Evolutionary conservation across 2,329 filamentous ascomycete genomes (phyloP), one percentile per base, ranked within the genome.

Genomic region (Aspergillus eucalypticola): DNA sequence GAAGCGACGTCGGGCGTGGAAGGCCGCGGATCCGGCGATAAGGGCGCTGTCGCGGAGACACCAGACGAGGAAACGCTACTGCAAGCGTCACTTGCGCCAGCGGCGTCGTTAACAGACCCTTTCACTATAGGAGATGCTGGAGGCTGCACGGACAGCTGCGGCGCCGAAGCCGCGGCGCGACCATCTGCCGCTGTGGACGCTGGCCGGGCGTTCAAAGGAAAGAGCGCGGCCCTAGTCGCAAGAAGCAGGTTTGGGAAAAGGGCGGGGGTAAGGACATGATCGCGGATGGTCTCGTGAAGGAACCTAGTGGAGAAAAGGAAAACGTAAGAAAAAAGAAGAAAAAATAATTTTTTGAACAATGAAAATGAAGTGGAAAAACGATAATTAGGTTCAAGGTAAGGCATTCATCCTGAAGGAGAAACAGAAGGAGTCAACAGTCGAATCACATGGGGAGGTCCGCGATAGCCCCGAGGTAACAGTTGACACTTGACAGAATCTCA

Each of bases 151-250:
- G 66, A 66, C 60, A 60, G 58, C 64, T 62, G 58, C 63, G 65
- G 63, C 49, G 62, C 61, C 61, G 62, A 66, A 60, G 62, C 59
- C 55, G 54, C 61, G 48, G 27, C 56, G 57, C 56, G 55, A 60
- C 54, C 58, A 19, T 54, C 52, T 35, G 42, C 51, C 53, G 54
- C 56, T 48, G 64, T 56, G 62, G 59, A 64, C 54, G 86, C 84
- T 60, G 88, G 89, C 63, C 89, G 88, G 68, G 86, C 82, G 76
- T 96, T 96, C 77, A 91, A 90, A 66, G 95, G 94, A 74, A 97
- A 98, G 58, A 98, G 81, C 62, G 90, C 86, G 69, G 85, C 86
- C 73, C 95, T 90, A 70, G 90, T 83, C 66, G 87, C 75, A 57
- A 73, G 74, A 21, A 81, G 74, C 66, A 91, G 76, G 72, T 82